Conservation (phyloP, 306 rosid genomes). For the Delonix regia region DNA sequence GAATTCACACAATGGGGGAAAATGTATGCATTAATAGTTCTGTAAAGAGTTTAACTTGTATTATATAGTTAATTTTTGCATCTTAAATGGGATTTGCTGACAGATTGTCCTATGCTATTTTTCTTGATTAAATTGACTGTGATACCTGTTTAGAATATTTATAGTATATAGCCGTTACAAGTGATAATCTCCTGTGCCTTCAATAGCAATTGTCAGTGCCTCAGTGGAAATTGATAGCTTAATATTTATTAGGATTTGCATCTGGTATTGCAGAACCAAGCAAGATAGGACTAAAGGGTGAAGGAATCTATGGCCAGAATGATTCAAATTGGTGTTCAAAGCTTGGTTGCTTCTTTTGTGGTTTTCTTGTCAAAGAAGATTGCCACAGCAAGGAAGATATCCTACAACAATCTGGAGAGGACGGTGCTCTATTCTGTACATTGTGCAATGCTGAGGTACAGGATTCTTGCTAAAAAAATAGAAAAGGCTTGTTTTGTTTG, state of each 20-base stretch:
- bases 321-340: slow-evolving; percentile 56
- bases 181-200: slow-evolving; percentile 6
- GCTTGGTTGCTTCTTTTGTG: slow-evolving; percentile 65
- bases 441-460: slow-evolving; percentile 85
- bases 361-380: slow-evolving; percentile 70
- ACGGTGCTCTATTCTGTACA: slow-evolving; percentile 79
- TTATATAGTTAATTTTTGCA: slow-evolving; percentile 7
- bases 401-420: slow-evolving; percentile 66
- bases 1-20: slow-evolving; percentile 1
- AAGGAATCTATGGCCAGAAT: slow-evolving; percentile 42
- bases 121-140: slow-evolving; percentile 19
- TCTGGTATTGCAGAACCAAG: slow-evolving; percentile 59
- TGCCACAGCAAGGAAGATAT: slow-evolving; percentile 59
- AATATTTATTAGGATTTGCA: slow-evolving; percentile 30
- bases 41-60: neutral
- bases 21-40: neutral
- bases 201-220: slow-evolving; percentile 20
- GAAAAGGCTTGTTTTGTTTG: slow-evolving; percentile 27
- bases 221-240: slow-evolving; percentile 19
- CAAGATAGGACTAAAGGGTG: slow-evolving; percentile 51
- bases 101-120: neutral
- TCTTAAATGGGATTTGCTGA: slow-evolving; percentile 24
- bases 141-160: slow-evolving; percentile 22
- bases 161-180: slow-evolving; percentile 13
- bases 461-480: slow-evolving; percentile 7